Percentiles rank a stretch among this genome's conserved stretches.
These are phyloP conservation scores for Trichoderma simmonsii DNA, from an alignment of 2,329 filamentous ascomycete species.

Conservation along the genomic window DNA sequence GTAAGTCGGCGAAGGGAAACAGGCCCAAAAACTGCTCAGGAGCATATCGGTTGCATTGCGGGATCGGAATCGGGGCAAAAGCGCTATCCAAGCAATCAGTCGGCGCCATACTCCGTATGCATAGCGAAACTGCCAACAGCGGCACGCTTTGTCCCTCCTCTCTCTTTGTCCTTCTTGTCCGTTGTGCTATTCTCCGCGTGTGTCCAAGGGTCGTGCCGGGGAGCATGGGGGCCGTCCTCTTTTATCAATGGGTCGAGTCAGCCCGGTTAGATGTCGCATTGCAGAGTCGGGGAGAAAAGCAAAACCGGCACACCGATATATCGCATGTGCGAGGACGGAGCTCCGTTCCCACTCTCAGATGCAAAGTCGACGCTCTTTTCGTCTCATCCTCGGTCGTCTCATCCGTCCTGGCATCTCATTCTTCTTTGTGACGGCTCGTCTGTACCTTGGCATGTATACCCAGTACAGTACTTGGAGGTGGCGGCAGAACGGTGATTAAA, in stretches of 20 bases:
- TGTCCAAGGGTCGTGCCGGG: neutral
- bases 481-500: neutral
- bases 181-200: neutral
- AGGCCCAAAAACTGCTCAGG: neutral
- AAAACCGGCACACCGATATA: neutral
- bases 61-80: neutral
- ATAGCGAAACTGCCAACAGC: neutral
- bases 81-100: neutral
- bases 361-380: neutral
- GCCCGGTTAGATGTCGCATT: neutral
- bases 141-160: neutral
- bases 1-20: neutral
- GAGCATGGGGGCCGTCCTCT: neutral
- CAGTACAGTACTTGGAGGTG: neutral
- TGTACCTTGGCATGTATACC: neutral
- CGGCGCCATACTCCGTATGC: neutral
- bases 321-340: neutral
- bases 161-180: neutral
- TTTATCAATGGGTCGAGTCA: conserved; percentile 5
- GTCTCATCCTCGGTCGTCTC: neutral
- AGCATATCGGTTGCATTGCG: neutral
- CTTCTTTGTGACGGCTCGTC: neutral
- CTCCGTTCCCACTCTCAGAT: neutral
- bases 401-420: neutral
- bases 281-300: neutral